phyloP scores from a whole-genome alignment of 192 early-diverging fungal species.

The Jimgerdemannia lactiflua region DNA sequence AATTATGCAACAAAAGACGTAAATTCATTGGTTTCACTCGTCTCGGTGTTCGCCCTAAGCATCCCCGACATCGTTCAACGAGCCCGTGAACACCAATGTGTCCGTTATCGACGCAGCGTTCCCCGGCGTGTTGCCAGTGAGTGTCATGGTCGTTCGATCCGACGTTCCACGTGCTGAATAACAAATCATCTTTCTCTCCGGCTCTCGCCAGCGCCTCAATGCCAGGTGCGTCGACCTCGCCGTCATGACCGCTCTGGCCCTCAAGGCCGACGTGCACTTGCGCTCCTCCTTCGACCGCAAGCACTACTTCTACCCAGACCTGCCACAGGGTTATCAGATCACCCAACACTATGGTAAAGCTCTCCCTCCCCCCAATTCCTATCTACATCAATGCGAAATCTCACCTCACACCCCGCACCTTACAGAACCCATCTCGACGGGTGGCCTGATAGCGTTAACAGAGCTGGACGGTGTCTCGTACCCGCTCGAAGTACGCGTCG shows the following conservation, averaged over 20 bases:
- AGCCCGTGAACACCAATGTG: slow-evolving; percentile 73
- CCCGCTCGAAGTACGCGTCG: slow-evolving; percentile 55
- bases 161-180: not conserved
- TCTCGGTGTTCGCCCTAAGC: slow-evolving; percentile 3
- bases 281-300: slow-evolving; percentile 86
- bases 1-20: not conserved
- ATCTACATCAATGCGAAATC: not conserved
- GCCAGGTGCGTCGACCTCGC: slow-evolving; percentile 70
- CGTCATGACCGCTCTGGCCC: slow-evolving; percentile 66
- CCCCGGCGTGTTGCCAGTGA: slow-evolving; percentile 83
- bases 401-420: not conserved
- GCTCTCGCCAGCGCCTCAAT: slow-evolving; percentile 56
- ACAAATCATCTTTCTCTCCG: not conserved
- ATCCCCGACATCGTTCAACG: slow-evolving; percentile 48
- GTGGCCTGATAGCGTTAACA: slow-evolving; percentile 60
- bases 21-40: not conserved
- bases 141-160: slow-evolving; percentile 2
- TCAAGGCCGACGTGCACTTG: slow-evolving; percentile 61
- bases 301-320: slow-evolving; percentile 95
- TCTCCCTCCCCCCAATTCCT: not conserved
- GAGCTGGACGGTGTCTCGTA: slow-evolving; percentile 58
- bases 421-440: slow-evolving; percentile 71
- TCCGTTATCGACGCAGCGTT: slow-evolving; percentile 77
- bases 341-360: slow-evolving; percentile 74
- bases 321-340: slow-evolving; percentile 93